Conservation (phyloP, 805 yeast species). For the Wickerhamiella dianesei region DNA sequence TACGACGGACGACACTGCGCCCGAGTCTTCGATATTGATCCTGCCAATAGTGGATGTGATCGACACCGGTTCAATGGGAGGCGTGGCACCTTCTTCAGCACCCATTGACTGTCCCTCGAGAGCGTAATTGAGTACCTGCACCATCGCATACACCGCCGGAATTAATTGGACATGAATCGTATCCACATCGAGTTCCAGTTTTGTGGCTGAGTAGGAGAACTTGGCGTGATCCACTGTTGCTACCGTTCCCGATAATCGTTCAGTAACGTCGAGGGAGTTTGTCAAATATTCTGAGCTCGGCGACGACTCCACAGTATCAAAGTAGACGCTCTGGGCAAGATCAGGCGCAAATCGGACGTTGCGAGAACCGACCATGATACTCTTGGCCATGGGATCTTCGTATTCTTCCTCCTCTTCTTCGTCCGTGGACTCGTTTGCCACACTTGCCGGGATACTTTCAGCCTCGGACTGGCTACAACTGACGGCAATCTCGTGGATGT, state of each 20-base stretch:
- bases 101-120: neutral
- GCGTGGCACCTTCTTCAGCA: neutral
- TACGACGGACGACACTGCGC: neutral
- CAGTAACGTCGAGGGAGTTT: neutral
- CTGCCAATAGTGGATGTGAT: neutral
- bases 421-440: neutral
- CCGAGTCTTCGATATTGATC: neutral
- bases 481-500: neutral
- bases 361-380: neutral
- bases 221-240: slow-evolving; percentile 7
- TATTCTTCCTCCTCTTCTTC: neutral
- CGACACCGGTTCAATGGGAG: neutral
- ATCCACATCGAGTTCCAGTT: slow-evolving; percentile 2
- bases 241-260: neutral
- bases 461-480: neutral
- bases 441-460: neutral
- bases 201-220: slow-evolving; percentile 4
- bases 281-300: neutral
- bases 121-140: neutral
- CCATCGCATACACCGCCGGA: neutral
- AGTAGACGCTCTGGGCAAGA: slow-evolving; percentile 8
- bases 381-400: slow-evolving; percentile 1
- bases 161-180: neutral
- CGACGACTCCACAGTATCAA: slow-evolving; percentile 4
- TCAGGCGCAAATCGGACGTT: slow-evolving; percentile 1